These are phyloP conservation scores for Exophiala aquamarina DNA, from an alignment of 2,329 filamentous ascomycete genomes.

Conservation along the genomic window DNA sequence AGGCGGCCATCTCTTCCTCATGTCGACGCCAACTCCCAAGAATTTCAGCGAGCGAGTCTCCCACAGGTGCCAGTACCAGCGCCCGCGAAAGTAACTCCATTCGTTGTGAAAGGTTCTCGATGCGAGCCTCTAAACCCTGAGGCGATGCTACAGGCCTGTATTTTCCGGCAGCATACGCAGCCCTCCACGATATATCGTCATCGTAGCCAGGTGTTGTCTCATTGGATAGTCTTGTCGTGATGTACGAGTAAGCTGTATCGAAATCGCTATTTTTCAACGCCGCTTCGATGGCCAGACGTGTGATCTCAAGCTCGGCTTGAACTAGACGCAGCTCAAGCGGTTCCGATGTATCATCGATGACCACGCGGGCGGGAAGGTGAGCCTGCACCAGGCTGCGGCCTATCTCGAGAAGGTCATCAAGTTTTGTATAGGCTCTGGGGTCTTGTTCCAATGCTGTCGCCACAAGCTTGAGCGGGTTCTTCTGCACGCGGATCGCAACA, in stretches of 20 bases:
- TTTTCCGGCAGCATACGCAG: conserved; percentile 62
- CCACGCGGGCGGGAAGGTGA: conserved; percentile 32
- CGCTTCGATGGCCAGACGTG: conserved; percentile 45
- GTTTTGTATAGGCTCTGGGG: conserved; percentile 59
- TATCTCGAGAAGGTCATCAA: conserved; percentile 64
- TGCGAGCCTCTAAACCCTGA: conserved; percentile 40
- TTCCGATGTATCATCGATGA: conserved; percentile 13
- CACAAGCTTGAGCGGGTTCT: conserved; percentile 60
- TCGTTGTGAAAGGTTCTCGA: conserved; percentile 60
- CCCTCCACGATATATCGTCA: conserved; percentile 65
- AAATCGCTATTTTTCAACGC: conserved; percentile 46
- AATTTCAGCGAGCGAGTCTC: conserved; percentile 59
- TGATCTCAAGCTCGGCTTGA: conserved; percentile 47
- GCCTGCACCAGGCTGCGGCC: conserved; percentile 57
- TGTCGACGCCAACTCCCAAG: conserved; percentile 63
- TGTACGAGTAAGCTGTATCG: conserved; percentile 67
- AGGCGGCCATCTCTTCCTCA: conserved; percentile 58
- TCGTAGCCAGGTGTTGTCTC: conserved; percentile 30
- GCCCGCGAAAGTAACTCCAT: conserved; percentile 65
- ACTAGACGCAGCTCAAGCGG: conserved; percentile 24
- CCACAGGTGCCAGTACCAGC: conserved; percentile 58
- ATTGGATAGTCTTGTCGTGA: conserved; percentile 56
- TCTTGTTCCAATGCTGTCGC: conserved; percentile 64
- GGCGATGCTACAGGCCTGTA: conserved; percentile 43
- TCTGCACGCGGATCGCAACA: conserved; percentile 64